Base-by-base conservation (phyloP, 805 yeast genomes). In the Pichia scutulata region DNA sequence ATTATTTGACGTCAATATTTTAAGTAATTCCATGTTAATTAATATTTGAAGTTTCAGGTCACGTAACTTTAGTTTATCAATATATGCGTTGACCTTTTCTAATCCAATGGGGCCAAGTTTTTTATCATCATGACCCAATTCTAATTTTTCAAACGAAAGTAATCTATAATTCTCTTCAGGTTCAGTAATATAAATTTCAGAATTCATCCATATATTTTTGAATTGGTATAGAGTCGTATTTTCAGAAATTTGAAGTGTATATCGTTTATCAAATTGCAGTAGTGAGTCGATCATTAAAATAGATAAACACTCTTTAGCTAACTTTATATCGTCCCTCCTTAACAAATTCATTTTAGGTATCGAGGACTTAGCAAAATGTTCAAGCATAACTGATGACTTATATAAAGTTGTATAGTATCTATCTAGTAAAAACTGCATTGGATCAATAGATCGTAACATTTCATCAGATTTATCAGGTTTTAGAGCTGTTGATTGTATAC, bases 31-130 rank as follows among this genome's bases (percentile, higher is more conserved):
- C 24, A 66, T 44, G 21, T 58, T 43, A 24, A 67, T 40, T 16
- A 67, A 40, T 4, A 67, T 54, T 47, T 67, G 70, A 22, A 65
- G 47, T 47, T 60, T 61, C 2, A 64, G 60, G 41, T 67, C 70
- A 40, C 61, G 54, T 1, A 54, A 41, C 44, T 60, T 65, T 21
- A 65, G 42, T 24, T 45, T 30, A 6, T 47, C 30, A 19, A 60
- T 41, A 13, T 26, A 26, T 7, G 44, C 46, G 7, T 49, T 53
- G 8, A 57, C 22, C 9, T 46, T 46, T 21, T 44, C 46, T 0
- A 48, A 19, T n/a, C 8, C n/a, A 33, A 3, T 19, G 7, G 3
- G 6, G 3, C 19, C 19, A 6, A n/a, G 16, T n/a, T 7, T 33
- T 16, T n/a, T n/a, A 33, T 33, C 6, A 33, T 33, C 10, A 7